These are phyloP conservation scores for Zarea fungicola DNA, from an alignment of 2,329 filamentous ascomycete species.

Conservation along the genomic window DNA sequence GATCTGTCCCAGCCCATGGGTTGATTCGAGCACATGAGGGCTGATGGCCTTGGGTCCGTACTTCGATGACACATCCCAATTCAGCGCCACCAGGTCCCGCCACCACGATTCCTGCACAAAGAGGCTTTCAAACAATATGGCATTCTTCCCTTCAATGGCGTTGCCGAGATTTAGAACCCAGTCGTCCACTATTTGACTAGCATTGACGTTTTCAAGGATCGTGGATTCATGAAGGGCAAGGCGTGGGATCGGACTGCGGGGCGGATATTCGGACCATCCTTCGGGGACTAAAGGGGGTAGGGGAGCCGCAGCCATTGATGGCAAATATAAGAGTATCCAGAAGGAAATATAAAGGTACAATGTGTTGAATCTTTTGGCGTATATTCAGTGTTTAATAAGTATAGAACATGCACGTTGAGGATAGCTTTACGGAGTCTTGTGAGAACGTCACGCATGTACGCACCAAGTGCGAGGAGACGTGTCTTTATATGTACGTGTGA, in stretches of 20 bases:
- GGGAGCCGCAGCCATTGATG: no score
- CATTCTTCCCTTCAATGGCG: constrained; percentile 5
- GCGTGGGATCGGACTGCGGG: not conserved
- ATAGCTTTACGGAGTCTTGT: no score
- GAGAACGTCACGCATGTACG: no score
- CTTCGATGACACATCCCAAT: constrained; percentile 18
- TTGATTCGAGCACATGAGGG: constrained; percentile 11
- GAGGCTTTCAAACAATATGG: constrained; percentile 8
- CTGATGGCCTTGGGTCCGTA: constrained; percentile 15
- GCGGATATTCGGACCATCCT: not conserved
- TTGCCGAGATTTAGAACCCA: not conserved
- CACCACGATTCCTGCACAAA: constrained; percentile 20
- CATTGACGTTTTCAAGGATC: not conserved
- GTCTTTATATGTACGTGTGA: no score
- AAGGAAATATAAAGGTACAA: no score
- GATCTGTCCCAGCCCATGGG: constrained; percentile 5
- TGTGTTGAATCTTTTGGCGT: no score
- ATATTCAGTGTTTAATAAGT: no score
- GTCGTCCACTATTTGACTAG: not conserved
- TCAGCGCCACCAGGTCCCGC: constrained; percentile 18
- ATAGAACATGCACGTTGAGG: no score
- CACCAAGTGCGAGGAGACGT: no score
- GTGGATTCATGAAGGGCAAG: not conserved
- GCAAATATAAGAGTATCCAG: no score
- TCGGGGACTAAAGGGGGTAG: no score